Evolutionary conservation across 306 rosid genomes (phyloP), one percentile per base, ranked within the genome.

Genomic region (Cucurbita ficifolia): DNA sequence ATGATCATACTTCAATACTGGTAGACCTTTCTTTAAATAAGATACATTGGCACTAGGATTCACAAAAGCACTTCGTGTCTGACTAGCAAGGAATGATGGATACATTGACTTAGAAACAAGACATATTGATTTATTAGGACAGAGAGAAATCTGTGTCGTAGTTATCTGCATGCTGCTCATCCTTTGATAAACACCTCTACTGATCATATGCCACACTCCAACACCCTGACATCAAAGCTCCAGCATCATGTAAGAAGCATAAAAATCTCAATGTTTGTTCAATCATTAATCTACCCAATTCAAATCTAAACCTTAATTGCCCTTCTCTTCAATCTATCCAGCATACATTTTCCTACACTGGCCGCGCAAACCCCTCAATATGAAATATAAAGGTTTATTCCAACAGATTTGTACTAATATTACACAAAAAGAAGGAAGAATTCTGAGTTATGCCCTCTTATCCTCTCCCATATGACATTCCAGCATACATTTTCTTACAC

Each of bases 101-200:
- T n/a, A 48, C 24, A 54, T 46, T 38, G 75, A 73, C 74, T 71
- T 77, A 36, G 79, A 77, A 65, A 68, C 65, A 65, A 78, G 60
- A 55, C 4, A 63, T 24, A 46, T 54, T 48, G 49, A 70, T 50
- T 59, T 74, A 72, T 70, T 70, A 62, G 39, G 53, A 76, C 33
- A 49, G 65, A 77, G 49, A 64, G 64, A 57, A 64, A 75, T 82
- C 40, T 75, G 70, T 51, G 24, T 62, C 22, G 81, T 77, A 70
- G 76, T 76, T 74, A 84, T 76, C 54, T 73, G 84, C 45, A 61
- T 62, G 69, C 76, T 62, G 70, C 78, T 79, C 90, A 88, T 88
- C 42, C 77, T 79, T 82, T 38, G 17, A 51, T 50, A 50, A 76
- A 73, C 56, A 79, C 81, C 58, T 52, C 45, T 38, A 68, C 72